phyloP scores from a whole-genome alignment of 2,329 filamentous ascomycete genomes.

The Venturia carpophila region DNA sequence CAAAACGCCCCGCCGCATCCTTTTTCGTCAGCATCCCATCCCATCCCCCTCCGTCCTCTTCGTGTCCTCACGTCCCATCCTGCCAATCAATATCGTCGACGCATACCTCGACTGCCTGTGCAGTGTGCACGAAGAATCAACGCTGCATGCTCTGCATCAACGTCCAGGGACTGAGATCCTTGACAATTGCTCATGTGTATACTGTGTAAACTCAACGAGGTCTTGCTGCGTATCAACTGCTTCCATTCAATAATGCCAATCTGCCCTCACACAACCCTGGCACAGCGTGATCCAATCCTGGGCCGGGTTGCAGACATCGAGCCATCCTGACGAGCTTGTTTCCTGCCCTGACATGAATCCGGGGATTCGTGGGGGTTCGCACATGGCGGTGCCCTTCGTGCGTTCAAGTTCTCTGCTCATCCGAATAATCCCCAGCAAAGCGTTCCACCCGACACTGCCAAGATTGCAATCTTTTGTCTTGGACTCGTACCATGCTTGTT shows the following conservation, averaged over 20 bases:
- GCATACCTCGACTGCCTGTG: background rate
- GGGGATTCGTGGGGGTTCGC: background rate
- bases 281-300: background rate
- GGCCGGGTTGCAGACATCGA: background rate
- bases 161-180: background rate
- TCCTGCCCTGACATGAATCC: constrained; percentile 10
- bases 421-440: background rate
- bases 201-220: too few relatives aligned
- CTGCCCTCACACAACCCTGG: background rate
- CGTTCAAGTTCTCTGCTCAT: background rate
- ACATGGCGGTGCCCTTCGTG: background rate
- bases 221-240: background rate
- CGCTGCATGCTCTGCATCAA: background rate
- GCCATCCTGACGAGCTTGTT: background rate
- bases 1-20: background rate
- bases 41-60: constrained; percentile 4
- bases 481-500: background rate
- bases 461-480: background rate
- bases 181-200: background rate
- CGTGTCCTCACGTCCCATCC: background rate
- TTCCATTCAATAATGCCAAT: background rate
- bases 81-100: background rate
- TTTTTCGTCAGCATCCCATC: background rate
- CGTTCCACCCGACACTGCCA: background rate
- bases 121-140: background rate